Evolutionary conservation across 148 eudicot species (phyloP).

Genomic region (Linanthus parryae): DNA sequence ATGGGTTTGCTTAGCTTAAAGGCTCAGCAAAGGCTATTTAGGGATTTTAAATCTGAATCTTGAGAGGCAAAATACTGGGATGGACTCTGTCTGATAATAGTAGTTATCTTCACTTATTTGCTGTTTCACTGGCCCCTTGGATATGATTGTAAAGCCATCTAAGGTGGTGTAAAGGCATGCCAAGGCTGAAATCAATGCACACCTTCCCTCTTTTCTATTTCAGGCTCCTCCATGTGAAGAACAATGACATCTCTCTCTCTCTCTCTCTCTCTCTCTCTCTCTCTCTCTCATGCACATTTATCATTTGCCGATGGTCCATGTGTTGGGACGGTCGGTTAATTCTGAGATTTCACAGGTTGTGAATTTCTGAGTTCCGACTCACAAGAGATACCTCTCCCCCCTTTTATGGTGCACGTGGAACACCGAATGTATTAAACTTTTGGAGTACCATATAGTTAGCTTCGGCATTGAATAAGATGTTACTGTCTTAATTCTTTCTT

Average conservation of each 20-base stretch:
- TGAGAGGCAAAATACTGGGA: no score
- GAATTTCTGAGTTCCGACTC: background rate
- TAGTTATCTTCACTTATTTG: no score
- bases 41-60: background rate
- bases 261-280: background rate
- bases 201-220: background rate
- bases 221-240: background rate
- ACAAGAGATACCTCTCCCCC: no score
- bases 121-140: background rate
- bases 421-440: no score
- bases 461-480: no score
- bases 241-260: no score
- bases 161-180: constrained; percentile 19
- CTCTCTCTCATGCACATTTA: background rate
- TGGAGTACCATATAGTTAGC: no score
- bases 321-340: background rate
- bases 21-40: constrained; percentile 26
- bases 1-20: constrained; percentile 26
- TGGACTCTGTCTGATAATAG: no score
- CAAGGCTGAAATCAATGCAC: constrained; percentile 18
- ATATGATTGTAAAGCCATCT: constrained; percentile 7
- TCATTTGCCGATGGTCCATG: background rate
- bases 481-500: no score
- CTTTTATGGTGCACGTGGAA: no score
- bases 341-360: constrained; percentile 3